phyloP scores from a whole-genome alignment of 495 filamentous ascomycete species.

The Penicillium diatomitis region DNA sequence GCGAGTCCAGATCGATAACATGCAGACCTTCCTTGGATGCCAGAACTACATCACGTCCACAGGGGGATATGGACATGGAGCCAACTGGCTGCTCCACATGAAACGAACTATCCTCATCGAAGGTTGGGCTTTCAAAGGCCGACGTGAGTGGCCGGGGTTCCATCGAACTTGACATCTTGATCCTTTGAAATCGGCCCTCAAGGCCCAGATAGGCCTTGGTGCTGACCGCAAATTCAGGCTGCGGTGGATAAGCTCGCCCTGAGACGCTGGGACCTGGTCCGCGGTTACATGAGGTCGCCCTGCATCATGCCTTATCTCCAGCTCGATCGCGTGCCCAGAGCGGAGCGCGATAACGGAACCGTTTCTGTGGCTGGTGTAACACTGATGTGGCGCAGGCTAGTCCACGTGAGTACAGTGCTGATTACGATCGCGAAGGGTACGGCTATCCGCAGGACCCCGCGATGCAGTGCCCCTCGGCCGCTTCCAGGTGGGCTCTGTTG shows the following conservation, averaged over 20 bases:
- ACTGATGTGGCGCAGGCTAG: neutral
- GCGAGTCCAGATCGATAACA: conserved; percentile 89
- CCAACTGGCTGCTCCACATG: conserved; percentile 70
- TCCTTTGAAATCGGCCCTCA: conserved; percentile 2
- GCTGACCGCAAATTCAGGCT: neutral
- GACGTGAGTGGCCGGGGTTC: conserved; percentile 43
- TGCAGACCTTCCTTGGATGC: conserved; percentile 80
- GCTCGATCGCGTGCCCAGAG: conserved; percentile 2
- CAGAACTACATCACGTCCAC: conserved; percentile 83
- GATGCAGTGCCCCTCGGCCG: conserved; percentile 27
- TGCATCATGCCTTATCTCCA: neutral
- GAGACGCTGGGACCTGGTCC: too few relatives aligned
- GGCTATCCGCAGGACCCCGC: conserved; percentile 13
- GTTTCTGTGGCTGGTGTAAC: conserved; percentile 7
- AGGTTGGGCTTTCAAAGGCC: conserved; percentile 78
- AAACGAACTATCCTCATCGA: conserved; percentile 75
- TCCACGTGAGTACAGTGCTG: too few relatives aligned
- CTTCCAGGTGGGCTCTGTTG: conserved; percentile 14
- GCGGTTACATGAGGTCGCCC: too few relatives aligned
- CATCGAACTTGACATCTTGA: conserved; percentile 33
- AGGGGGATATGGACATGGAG: conserved; percentile 82
- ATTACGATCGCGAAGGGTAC: conserved; percentile 3
- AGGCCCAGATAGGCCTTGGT: conserved; percentile 10
- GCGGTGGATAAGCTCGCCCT: neutral
- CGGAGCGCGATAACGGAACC: conserved; percentile 11